phyloP scores from a whole-genome alignment of 176 grass and related monocot genomes.

The Rhynchospora breviuscula region DNA sequence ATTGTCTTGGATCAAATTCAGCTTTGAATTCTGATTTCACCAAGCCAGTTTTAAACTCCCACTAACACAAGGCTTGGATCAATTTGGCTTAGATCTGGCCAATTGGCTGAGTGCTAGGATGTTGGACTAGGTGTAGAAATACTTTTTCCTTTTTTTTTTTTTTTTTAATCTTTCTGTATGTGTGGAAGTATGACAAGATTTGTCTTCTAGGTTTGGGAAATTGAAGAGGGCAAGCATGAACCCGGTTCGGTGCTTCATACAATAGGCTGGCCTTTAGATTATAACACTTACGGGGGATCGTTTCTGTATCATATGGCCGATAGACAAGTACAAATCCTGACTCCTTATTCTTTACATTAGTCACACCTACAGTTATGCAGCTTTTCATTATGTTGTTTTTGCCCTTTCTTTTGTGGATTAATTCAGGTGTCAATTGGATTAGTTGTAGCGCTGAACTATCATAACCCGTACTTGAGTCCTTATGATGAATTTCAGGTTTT shows the following conservation, averaged over 20 bases:
- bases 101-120: neutral
- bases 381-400: neutral
- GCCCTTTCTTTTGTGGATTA: neutral
- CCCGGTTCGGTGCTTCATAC: conserved; percentile 81
- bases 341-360: conserved; percentile 1
- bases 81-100: neutral
- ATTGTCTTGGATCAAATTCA: neutral
- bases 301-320: conserved; percentile 86
- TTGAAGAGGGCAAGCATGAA: conserved; percentile 77
- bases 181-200: neutral
- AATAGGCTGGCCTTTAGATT: conserved; percentile 91
- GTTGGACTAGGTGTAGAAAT: neutral
- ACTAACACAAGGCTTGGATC: neutral
- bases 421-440: conserved; percentile 87
- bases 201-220: conserved; percentile 78
- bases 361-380: neutral
- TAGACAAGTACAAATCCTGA: conserved; percentile 54
- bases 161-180: neutral
- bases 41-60: neutral
- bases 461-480: conserved; percentile 81
- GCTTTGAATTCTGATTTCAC: neutral
- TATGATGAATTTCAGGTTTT: conserved; percentile 93
- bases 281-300: conserved; percentile 76
- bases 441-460: conserved; percentile 86
- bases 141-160: neutral